These are phyloP conservation scores for Pichia sp. DNA, from an alignment of 1,139 yeast genomes.

Conservation along the genomic window DNA sequence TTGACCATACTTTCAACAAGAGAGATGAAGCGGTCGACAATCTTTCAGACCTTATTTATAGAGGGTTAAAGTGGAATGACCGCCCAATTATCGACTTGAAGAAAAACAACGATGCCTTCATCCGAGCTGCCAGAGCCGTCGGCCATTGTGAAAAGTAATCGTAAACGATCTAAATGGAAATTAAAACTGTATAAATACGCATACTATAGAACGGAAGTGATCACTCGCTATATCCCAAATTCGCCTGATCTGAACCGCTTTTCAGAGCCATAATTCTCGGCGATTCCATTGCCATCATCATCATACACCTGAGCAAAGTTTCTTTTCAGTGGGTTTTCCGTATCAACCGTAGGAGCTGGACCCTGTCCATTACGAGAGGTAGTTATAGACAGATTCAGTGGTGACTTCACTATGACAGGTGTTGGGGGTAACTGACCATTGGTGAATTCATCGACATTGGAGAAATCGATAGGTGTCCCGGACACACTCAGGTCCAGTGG, in stretches of 20 bases:
- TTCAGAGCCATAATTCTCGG: too few relatives aligned
- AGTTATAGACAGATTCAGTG: too few relatives aligned
- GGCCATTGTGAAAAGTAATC: constrained; percentile 9
- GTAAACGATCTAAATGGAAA: too few relatives aligned
- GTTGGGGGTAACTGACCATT: constrained; percentile 6
- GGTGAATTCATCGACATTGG: constrained; percentile 10
- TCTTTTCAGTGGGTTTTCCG: too few relatives aligned
- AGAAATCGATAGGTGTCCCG: constrained; percentile 12
- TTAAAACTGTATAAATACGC: too few relatives aligned
- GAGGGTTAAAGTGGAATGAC: constrained; percentile 16
- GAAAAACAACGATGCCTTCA: constrained; percentile 13
- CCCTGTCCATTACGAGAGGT: too few relatives aligned
- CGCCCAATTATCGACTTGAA: constrained; percentile 11
- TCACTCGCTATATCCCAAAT: too few relatives aligned
- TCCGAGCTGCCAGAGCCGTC: constrained; percentile 14
- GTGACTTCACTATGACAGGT: constrained; percentile 4
- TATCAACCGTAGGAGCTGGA: too few relatives aligned
- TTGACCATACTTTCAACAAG: constrained; percentile 7
- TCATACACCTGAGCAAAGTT: too few relatives aligned
- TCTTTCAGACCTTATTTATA: constrained; percentile 11
- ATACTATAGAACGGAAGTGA: too few relatives aligned
- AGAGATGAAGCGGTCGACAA: constrained; percentile 2
- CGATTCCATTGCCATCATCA: too few relatives aligned
- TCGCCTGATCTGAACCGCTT: too few relatives aligned
- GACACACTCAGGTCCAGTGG: constrained; percentile 20